Conservation (phyloP, 768 basidiomycete genomes). For the Hypholoma fasciculare region DNA sequence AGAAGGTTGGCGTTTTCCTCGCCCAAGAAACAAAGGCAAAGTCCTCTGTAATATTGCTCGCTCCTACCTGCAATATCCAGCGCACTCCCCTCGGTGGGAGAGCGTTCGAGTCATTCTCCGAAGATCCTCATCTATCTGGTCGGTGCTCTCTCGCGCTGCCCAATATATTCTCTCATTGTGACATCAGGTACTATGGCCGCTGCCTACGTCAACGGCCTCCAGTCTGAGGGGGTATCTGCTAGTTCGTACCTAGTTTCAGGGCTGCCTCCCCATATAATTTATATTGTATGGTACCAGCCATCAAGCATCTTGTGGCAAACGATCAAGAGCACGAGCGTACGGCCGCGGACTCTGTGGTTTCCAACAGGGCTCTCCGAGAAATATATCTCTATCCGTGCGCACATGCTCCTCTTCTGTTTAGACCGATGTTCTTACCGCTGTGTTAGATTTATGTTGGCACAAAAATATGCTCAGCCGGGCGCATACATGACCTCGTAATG, state of each 20-base stretch:
- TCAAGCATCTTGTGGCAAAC: constrained; percentile 76
- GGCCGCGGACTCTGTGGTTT: constrained; percentile 62
- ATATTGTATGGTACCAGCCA: constrained; percentile 34
- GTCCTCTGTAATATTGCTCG: constrained; percentile 62
- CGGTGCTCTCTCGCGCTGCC: neutral
- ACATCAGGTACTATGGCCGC: constrained; percentile 55
- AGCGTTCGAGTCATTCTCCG: constrained; percentile 72
- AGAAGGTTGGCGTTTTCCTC: constrained; percentile 56
- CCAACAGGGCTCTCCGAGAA: constrained; percentile 66
- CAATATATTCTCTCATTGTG: neutral
- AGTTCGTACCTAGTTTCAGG: constrained; percentile 28
- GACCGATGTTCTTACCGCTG: constrained; percentile 1
- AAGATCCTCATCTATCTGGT: constrained; percentile 71
- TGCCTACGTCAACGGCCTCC: constrained; percentile 69
- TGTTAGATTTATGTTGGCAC: constrained; percentile 65
- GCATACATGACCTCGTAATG: constrained; percentile 67
- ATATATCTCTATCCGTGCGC: constrained; percentile 71
- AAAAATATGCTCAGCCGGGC: constrained; percentile 58
- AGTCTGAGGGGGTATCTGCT: constrained; percentile 63
- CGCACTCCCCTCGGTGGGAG: constrained; percentile 61
- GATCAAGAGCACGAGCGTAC: constrained; percentile 75
- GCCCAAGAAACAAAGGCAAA: constrained; percentile 67
- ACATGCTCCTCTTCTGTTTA: neutral
- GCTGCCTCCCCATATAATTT: neutral
- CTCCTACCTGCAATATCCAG: constrained; percentile 78